Percentiles rank a stretch among this genome's conserved stretches.
Evolutionary conservation across 257 asterid species (phyloP).

Genomic region (Mitragyna speciosa): DNA sequence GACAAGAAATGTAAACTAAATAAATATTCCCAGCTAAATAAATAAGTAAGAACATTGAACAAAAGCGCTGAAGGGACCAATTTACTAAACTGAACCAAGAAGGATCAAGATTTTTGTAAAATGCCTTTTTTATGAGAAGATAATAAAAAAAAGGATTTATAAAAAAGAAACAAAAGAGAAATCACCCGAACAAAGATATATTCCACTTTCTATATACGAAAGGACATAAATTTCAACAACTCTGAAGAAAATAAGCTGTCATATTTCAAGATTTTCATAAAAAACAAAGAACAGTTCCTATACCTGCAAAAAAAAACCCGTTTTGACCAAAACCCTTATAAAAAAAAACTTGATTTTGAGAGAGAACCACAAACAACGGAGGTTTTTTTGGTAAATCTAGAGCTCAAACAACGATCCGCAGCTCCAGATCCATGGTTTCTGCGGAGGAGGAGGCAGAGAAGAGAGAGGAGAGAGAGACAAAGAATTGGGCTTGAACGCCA

Average conservation of each 20-base stretch:
- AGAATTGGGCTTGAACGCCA: conserved; percentile 71
- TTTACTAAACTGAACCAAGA: not conserved
- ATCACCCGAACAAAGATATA: not conserved
- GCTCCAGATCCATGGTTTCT: conserved; percentile 64
- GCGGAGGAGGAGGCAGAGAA: conserved; percentile 23
- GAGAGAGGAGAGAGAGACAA: conserved; percentile 45
- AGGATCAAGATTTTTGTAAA: not conserved
- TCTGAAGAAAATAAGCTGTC: not conserved
- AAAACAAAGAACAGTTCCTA: not conserved
- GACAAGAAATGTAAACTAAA: not conserved
- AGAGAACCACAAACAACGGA: not conserved
- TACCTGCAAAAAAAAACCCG: conserved; percentile 19
- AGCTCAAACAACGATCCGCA: conserved; percentile 34
- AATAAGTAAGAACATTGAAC: not conserved
- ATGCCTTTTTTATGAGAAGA: too few species aligned
- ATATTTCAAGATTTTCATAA: not conserved
- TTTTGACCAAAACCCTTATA: conserved; percentile 17
- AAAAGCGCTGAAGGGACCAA: not conserved
- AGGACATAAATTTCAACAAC: not conserved
- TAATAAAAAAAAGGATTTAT: too few species aligned
- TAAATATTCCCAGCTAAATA: not conserved
- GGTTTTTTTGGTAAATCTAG: conserved; percentile 15
- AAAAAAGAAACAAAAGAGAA: not conserved
- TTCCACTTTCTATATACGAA: not conserved
- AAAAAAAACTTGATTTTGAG: conserved; percentile 16